phyloP scores from a whole-genome alignment of 345 rosid species.

The Eutrema heterophyllum region DNA sequence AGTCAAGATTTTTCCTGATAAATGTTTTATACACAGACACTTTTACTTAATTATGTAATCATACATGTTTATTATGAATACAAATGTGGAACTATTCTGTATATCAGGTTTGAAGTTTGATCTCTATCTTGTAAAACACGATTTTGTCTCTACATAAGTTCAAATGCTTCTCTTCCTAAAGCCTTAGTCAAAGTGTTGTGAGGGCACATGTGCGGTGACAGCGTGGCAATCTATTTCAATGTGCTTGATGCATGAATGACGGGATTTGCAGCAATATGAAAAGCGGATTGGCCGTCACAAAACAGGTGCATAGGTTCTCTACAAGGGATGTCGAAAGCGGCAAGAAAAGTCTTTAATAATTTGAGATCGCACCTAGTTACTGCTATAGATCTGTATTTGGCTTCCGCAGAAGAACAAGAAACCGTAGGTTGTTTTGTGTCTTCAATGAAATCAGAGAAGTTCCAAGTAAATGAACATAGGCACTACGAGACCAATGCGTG shows the following conservation, averaged over 20 bases:
- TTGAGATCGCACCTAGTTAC: too few relatives aligned
- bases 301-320: background rate
- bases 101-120: background rate
- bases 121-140: background rate
- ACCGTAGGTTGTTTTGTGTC: too few relatives aligned
- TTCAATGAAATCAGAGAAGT: too few relatives aligned
- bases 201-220: background rate
- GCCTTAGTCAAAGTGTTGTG: background rate
- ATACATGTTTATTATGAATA: background rate
- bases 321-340: background rate
- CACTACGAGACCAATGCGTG: too few relatives aligned
- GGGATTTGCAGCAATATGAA: too few relatives aligned
- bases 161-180: background rate
- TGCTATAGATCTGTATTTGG: too few relatives aligned
- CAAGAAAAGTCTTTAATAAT: background rate
- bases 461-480: too few relatives aligned
- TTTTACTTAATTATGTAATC: background rate
- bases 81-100: background rate
- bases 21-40: slow-evolving; percentile 4
- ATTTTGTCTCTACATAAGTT: background rate
- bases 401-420: too few relatives aligned
- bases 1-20: too few relatives aligned
- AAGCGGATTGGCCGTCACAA: background rate
- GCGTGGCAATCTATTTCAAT: too few relatives aligned
- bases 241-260: too few relatives aligned